Percentiles rank a stretch among this genome's conserved stretches.
phyloP scores from a whole-genome alignment of 2,329 filamentous ascomycete genomes.

The Coniochaeta sp. region DNA sequence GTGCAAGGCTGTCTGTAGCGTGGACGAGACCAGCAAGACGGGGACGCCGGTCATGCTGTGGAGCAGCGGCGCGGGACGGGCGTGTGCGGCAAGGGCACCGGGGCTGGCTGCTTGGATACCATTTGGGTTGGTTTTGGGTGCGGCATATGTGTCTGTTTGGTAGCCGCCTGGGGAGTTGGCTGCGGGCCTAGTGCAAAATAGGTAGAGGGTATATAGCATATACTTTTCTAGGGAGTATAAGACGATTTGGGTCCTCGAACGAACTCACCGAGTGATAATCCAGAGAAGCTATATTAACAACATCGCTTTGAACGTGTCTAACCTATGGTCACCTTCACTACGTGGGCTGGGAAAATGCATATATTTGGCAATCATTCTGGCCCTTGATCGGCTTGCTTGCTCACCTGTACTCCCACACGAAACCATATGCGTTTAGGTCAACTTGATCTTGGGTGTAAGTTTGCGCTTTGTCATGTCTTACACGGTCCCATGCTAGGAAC shows the following conservation, averaged over 20 bases:
- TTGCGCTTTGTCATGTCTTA: too few relatives aligned
- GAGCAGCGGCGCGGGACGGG: constrained; percentile 3
- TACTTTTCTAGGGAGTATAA: background rate
- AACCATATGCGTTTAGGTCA: background rate
- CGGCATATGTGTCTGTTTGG: background rate
- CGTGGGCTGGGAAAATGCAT: background rate
- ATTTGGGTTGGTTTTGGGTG: background rate
- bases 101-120: constrained; percentile 8
- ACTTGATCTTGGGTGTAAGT: too few relatives aligned
- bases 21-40: constrained; percentile 24
- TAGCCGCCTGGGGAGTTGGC: background rate
- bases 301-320: background rate
- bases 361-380: background rate
- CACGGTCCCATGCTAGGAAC: too few relatives aligned
- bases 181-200: background rate
- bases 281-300: too few relatives aligned
- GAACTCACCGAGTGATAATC: too few relatives aligned
- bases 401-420: background rate
- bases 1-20: constrained; percentile 24
- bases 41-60: constrained; percentile 32
- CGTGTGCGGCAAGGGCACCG: background rate
- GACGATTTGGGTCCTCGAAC: too few relatives aligned
- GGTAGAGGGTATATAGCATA: background rate
- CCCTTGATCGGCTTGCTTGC: background rate
- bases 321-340: background rate